Base-by-base conservation (phyloP, 805 yeast genomes). In the Priceomyces castillae region DNA sequence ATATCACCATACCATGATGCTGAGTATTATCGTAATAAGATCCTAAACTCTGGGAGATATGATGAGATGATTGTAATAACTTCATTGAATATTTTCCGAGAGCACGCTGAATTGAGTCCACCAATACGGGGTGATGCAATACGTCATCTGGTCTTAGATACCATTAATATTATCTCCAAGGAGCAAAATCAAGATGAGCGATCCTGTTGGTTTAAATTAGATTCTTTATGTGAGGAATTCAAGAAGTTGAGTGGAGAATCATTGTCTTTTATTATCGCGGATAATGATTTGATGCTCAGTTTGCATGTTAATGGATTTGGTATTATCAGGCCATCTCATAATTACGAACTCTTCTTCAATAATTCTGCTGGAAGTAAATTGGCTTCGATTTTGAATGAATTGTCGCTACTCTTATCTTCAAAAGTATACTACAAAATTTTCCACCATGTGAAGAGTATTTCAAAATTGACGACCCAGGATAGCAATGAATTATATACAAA, bases 211-310 rank as follows among this genome's bases (percentile, higher is more conserved):
- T 68, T 76, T 26, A 80, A 83, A 46, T 76, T 90, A 44, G 84
- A 81, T 45, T 73, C 86, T 2, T 68, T 90, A 19, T 83, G 95
- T 57, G 78, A 76, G 43, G 96, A 90, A 54, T 70, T 86, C 41
- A 76, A 75, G 46, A 83, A 77, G 46, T 73, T 74, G 37, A 70
- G 80, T 15, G 73, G 75, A 45, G 94, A 86, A 53, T 73, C 84
- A 0, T 68, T 87, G 30, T 66, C 81, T 1, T 54, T 85, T 1
- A 62, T 64, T n/a, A 28, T 50, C 9, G 33, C 47, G 6, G 44
- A 47, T 14, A 42, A 46, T 7, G 31, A 42, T 5, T 41, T 50
- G 14, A 40, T 61, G 7, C 44, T 65, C 11, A 44, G 61, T 2
- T 46, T 59, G 15, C 67, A 68, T 47, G 58, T 61, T 1, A 66